Evolutionary conservation across 371 early-diverging fungal species (phyloP).

Genomic region (Saksenaea vasiformis): DNA sequence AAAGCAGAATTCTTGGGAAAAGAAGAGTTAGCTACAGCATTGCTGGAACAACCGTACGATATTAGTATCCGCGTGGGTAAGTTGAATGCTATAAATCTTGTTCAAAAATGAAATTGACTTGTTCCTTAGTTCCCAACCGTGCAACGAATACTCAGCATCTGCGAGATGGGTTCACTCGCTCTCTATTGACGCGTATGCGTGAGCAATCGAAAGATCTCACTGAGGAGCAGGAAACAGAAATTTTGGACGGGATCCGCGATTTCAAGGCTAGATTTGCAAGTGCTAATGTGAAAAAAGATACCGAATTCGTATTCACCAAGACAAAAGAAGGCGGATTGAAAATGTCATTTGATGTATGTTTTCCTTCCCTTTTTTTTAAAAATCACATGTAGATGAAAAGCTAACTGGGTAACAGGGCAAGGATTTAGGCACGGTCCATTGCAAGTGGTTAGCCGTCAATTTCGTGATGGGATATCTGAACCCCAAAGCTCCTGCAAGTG

Average conservation of each 20-base stretch:
- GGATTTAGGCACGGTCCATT: slow-evolving; percentile 52
- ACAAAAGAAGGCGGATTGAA: slow-evolving; percentile 56
- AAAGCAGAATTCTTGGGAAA: slow-evolving; percentile 36
- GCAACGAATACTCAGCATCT: slow-evolving; percentile 70
- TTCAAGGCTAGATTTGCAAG: slow-evolving; percentile 66
- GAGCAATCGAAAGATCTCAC: slow-evolving; percentile 33
- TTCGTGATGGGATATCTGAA: slow-evolving; percentile 68
- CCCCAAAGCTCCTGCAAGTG: slow-evolving; percentile 59
- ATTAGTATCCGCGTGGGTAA: slow-evolving; percentile 49
- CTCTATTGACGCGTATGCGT: slow-evolving; percentile 54
- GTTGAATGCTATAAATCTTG: not conserved
- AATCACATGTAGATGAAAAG: not conserved
- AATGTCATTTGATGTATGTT: slow-evolving; percentile 58
- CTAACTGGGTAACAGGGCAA: slow-evolving; percentile 41
- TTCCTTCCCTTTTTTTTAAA: not conserved
- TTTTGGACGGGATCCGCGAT: slow-evolving; percentile 56
- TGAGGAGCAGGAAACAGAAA: slow-evolving; percentile 49
- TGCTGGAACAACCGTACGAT: slow-evolving; percentile 49
- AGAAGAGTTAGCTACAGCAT: slow-evolving; percentile 27
- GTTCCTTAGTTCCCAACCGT: slow-evolving; percentile 52
- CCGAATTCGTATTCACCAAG: slow-evolving; percentile 66
- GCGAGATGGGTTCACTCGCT: slow-evolving; percentile 70
- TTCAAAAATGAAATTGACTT: not conserved
- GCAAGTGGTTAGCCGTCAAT: slow-evolving; percentile 63
- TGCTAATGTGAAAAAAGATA: slow-evolving; percentile 59